phyloP scores from a whole-genome alignment of 495 filamentous ascomycete species.

The Hyaloscypha variabilis region DNA sequence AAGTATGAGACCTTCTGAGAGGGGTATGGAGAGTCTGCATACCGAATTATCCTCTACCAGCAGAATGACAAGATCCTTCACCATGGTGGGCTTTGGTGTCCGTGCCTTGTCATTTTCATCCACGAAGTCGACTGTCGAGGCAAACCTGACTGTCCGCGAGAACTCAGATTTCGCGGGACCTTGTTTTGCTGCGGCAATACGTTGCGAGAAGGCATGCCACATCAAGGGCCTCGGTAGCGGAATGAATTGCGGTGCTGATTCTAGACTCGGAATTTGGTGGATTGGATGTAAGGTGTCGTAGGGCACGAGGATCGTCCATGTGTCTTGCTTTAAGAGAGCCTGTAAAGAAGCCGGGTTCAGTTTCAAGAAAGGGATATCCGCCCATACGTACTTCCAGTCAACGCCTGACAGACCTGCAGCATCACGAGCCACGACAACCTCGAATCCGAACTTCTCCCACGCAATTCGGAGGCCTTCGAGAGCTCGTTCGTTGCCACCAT shows the following conservation, averaged over 20 bases:
- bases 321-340: conserved; percentile 24
- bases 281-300: conserved; percentile 29
- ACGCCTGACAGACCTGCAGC: conserved; percentile 19
- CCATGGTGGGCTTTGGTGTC: conserved; percentile 17
- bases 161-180: conserved; percentile 4
- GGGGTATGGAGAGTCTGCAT: background rate
- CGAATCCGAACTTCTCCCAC: conserved; percentile 32
- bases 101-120: conserved; percentile 16
- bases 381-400: conserved; percentile 34
- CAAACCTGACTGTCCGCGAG: conserved; percentile 28
- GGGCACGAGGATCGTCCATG: conserved; percentile 30
- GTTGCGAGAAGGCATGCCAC: conserved; percentile 33
- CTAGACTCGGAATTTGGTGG: conserved; percentile 19
- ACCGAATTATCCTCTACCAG: conserved; percentile 36
- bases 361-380: conserved; percentile 26
- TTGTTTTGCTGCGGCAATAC: conserved; percentile 25
- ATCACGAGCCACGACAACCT: conserved; percentile 17
- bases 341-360: conserved; percentile 18
- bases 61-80: conserved; percentile 25
- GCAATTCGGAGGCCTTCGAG: conserved; percentile 26
- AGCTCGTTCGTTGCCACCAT: conserved; percentile 17
- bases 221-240: conserved; percentile 31
- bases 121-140: conserved; percentile 29
- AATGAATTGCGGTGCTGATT: conserved; percentile 21
- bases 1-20: background rate